A percentile compares a stretch with the other conserved stretches of the same genome.
These are phyloP conservation scores for Tolypocladium paradoxum DNA, from an alignment of 2,329 filamentous ascomycete species.

Conservation along the genomic window DNA sequence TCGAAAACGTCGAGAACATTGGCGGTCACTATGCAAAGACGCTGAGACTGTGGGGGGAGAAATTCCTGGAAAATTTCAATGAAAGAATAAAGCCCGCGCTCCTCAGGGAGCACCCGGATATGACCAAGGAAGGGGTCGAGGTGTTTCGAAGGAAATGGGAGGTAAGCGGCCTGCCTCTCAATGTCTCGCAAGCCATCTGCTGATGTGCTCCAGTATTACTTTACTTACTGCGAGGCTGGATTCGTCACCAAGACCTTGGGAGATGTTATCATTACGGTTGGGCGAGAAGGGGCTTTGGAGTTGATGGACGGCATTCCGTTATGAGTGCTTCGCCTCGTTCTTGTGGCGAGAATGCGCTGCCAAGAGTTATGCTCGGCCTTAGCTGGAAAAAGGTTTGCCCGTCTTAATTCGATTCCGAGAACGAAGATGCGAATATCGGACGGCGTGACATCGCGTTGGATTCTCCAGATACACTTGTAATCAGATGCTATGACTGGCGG, in stretches of 20 bases:
- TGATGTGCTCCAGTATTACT: constrained; percentile 48
- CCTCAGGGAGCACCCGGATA: constrained; percentile 42
- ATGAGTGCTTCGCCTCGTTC: constrained; percentile 28
- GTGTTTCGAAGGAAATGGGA: constrained; percentile 65
- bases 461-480: not conserved
- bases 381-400: not conserved
- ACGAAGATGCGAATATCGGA: not conserved
- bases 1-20: constrained; percentile 61
- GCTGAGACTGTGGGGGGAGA: constrained; percentile 56
- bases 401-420: not conserved
- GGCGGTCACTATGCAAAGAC: constrained; percentile 64
- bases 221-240: constrained; percentile 63
- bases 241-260: constrained; percentile 63
- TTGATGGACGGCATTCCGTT: constrained; percentile 61
- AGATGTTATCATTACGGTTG: constrained; percentile 62
- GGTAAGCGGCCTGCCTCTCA: constrained; percentile 25
- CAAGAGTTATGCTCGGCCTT: not conserved
- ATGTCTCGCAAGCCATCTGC: not conserved
- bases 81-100: constrained; percentile 49
- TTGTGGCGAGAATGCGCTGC: not conserved
- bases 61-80: constrained; percentile 54
- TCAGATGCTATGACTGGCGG: not conserved
- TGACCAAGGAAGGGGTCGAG: constrained; percentile 51
- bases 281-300: constrained; percentile 52
- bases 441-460: not conserved